Conservation (phyloP, 495 filamentous ascomycete genomes). For the Penicillium manginii region DNA sequence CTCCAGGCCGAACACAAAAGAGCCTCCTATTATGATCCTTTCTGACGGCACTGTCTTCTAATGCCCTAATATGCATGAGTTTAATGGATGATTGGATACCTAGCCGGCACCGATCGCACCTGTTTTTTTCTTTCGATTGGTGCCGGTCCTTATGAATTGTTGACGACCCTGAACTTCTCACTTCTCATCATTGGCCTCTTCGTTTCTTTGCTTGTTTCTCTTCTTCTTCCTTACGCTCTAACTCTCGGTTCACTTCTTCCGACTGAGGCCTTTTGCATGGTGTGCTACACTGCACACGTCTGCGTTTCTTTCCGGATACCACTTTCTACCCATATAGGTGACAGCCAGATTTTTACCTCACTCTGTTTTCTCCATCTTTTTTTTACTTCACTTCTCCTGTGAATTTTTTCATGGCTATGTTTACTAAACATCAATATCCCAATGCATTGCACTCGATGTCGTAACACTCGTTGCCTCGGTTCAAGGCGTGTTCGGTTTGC, state of each 20-base stretch:
- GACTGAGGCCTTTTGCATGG: constrained; percentile 25
- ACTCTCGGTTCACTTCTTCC: constrained; percentile 5
- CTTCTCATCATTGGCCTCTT: constrained; percentile 20
- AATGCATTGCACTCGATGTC: constrained; percentile 13
- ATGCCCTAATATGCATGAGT: constrained; percentile 32
- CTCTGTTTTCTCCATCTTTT: background rate
- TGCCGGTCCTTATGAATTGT: constrained; percentile 41
- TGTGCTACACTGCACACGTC: constrained; percentile 8
- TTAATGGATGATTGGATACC: constrained; percentile 42
- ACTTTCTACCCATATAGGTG: constrained; percentile 10
- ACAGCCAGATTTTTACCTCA: background rate
- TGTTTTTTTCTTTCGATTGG: constrained; percentile 25
- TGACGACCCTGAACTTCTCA: constrained; percentile 39
- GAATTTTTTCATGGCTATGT: background rate
- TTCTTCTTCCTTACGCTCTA: constrained; percentile 17
- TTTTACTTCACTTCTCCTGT: background rate
- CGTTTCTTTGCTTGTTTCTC: constrained; percentile 13
- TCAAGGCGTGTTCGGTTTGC: background rate
- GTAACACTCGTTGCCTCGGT: constrained; percentile 24
- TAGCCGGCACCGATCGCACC: constrained; percentile 26
- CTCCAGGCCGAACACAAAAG: constrained; percentile 93
- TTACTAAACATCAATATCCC: background rate
- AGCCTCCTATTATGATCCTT: constrained; percentile 93
- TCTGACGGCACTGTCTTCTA: constrained; percentile 97
- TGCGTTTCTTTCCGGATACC: constrained; percentile 28